Evolutionary conservation across 345 rosid species (phyloP).

Genomic region (Aethionema arabicum): DNA sequence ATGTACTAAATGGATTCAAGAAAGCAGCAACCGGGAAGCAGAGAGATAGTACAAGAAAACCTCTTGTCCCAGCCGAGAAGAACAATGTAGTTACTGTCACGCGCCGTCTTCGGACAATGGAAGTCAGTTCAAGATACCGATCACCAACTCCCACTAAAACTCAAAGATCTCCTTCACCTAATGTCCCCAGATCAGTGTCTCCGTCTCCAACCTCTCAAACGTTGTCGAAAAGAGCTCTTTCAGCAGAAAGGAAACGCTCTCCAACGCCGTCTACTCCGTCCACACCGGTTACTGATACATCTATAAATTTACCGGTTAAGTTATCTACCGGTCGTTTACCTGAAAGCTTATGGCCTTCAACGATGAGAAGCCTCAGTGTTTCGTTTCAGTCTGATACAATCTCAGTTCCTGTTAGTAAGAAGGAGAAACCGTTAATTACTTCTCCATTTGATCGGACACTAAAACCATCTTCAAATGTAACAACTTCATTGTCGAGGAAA

Average conservation of each 20-base stretch:
- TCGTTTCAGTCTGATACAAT: conserved; percentile 88
- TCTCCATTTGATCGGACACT: conserved; percentile 59
- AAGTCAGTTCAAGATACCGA: conserved; percentile 75
- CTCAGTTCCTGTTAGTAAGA: conserved; percentile 74
- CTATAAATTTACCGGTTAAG: conserved; percentile 44
- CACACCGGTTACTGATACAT: conserved; percentile 74
- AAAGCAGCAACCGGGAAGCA: conserved; percentile 40
- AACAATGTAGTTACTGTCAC: conserved; percentile 47
- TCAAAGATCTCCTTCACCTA: conserved; percentile 73
- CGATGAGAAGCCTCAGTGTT: conserved; percentile 93
- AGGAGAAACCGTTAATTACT: conserved; percentile 65
- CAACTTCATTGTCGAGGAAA: conserved; percentile 48
- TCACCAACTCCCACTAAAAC: conserved; percentile 54
- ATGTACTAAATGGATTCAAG: conserved; percentile 51
- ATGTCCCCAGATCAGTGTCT: conserved; percentile 44
- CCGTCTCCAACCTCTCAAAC: conserved; percentile 36
- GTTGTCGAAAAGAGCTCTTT: conserved; percentile 57
- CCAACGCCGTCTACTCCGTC: conserved; percentile 62
- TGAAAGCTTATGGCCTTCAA: conserved; percentile 97
- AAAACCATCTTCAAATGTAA: conserved; percentile 72
- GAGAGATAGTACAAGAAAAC: conserved; percentile 53
- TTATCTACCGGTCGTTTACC: conserved; percentile 54
- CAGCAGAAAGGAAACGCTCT: conserved; percentile 87
- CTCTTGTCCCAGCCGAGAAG: conserved; percentile 68
- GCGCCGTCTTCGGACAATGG: conserved; percentile 59